A percentile compares a stretch with the other conserved stretches of the same genome.
Conservation (phyloP, 1,284 basidiomycete species). For the Ganoderma resinaceum region DNA sequence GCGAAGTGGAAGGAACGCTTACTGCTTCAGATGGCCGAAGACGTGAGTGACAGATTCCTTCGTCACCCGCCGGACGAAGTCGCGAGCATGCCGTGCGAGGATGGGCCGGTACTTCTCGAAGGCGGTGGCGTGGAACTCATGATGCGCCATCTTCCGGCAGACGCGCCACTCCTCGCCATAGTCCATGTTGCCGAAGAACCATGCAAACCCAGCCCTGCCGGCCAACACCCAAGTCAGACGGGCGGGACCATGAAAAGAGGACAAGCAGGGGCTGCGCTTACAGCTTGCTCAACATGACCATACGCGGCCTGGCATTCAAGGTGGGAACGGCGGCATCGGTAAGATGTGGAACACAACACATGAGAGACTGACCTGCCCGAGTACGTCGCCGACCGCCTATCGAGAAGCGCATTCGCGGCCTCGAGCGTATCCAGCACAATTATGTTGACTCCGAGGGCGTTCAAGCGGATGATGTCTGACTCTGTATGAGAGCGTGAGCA, state of each 20-base stretch:
- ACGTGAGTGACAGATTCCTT: constrained; percentile 26
- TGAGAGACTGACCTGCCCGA: constrained; percentile 27
- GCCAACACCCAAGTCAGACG: neutral
- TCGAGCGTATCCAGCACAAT: constrained; percentile 48
- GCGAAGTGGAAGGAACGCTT: constrained; percentile 5
- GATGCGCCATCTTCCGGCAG: constrained; percentile 46
- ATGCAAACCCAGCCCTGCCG: constrained; percentile 48
- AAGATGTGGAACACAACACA: neutral
- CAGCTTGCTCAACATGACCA: constrained; percentile 44
- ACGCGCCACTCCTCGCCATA: constrained; percentile 51
- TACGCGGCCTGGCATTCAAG: constrained; percentile 39
- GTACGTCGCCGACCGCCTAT: constrained; percentile 31
- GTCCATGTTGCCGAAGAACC: constrained; percentile 42
- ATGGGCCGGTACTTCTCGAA: constrained; percentile 27
- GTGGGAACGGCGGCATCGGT: neutral
- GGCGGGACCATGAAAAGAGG: neutral
- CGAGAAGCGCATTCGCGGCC: constrained; percentile 36
- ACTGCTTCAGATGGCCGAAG: constrained; percentile 34
- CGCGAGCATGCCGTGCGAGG: constrained; percentile 36
- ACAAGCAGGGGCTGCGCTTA: constrained; percentile 20
- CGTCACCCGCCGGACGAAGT: constrained; percentile 42
- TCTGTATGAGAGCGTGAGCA: constrained; percentile 6
- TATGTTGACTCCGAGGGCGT: constrained; percentile 37
- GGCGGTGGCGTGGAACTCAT: constrained; percentile 21
- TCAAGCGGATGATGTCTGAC: constrained; percentile 31